Evolutionary conservation across 768 basidiomycete species (phyloP).

Genomic region (Lentinula edodes): DNA sequence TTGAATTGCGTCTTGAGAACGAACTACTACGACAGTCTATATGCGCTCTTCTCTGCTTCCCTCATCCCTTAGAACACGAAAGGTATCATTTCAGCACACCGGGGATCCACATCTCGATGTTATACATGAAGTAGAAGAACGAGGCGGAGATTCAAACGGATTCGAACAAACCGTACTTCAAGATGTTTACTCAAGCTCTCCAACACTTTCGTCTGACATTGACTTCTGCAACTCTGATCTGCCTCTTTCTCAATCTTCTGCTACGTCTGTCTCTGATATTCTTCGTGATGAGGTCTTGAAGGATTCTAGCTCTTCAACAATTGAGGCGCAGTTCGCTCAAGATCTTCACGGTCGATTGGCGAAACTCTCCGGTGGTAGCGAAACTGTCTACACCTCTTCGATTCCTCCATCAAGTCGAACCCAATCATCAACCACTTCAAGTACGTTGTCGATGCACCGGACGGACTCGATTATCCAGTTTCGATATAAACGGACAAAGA

Average conservation of each 20-base stretch:
- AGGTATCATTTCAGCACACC: background rate
- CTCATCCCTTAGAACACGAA: background rate
- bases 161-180: background rate
- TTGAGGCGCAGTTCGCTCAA: background rate
- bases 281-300: background rate
- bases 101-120: background rate
- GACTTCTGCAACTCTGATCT: background rate
- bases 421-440: background rate
- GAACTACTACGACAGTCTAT: background rate
- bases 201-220: background rate
- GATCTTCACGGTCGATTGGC: background rate
- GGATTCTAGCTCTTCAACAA: background rate
- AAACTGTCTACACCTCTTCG: background rate
- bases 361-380: background rate
- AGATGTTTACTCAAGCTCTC: background rate
- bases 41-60: background rate
- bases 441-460: too few species aligned
- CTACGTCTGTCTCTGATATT: background rate
- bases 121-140: background rate
- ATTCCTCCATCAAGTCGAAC: background rate
- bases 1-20: background rate
- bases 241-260: background rate
- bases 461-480: background rate
- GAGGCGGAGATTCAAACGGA: background rate
- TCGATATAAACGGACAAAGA: background rate